phyloP scores from a whole-genome alignment of 2,329 filamentous ascomycete genomes.

The Colletotrichum tofieldiae region DNA sequence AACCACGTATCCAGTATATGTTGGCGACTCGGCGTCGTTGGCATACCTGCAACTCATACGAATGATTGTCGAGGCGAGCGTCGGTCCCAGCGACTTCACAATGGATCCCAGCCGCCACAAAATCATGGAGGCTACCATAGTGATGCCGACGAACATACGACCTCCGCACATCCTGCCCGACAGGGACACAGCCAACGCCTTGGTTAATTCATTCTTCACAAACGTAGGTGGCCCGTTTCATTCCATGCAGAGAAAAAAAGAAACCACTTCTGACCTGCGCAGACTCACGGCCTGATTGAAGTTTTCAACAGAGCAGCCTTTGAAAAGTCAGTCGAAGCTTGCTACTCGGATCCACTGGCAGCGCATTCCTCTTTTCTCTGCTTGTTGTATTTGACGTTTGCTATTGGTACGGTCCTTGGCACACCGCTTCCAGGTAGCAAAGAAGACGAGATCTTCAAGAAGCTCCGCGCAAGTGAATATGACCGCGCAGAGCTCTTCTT shows the following conservation, averaged over 20 bases:
- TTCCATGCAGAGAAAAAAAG: background rate
- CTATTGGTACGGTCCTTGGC: slow-evolving; percentile 74
- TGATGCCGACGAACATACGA: slow-evolving; percentile 61
- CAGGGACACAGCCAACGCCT: slow-evolving; percentile 66
- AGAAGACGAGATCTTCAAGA: slow-evolving; percentile 67
- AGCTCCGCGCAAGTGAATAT: slow-evolving; percentile 62
- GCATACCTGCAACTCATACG: slow-evolving; percentile 74
- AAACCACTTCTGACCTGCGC: slow-evolving; percentile 15
- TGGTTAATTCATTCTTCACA: slow-evolving; percentile 73
- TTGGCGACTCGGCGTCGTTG: slow-evolving; percentile 75
- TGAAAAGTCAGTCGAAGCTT: slow-evolving; percentile 64
- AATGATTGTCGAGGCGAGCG: slow-evolving; percentile 70
- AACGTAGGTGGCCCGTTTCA: slow-evolving; percentile 61
- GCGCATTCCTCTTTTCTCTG: slow-evolving; percentile 69
- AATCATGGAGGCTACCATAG: slow-evolving; percentile 69
- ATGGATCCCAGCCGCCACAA: slow-evolving; percentile 70
- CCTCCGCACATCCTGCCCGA: slow-evolving; percentile 71
- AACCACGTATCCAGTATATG: slow-evolving; percentile 62
- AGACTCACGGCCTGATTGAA: slow-evolving; percentile 75
- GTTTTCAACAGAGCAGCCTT: slow-evolving; percentile 70
- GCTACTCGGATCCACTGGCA: slow-evolving; percentile 68
- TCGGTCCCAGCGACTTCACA: slow-evolving; percentile 71
- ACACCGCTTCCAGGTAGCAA: slow-evolving; percentile 64
- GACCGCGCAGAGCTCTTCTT: slow-evolving; percentile 76
- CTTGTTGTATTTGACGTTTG: slow-evolving; percentile 73